These are phyloP conservation scores for Polytrichum commune DNA, from an alignment of 225 moss, liverwort and hornwort genomes.

Conservation along the genomic window DNA sequence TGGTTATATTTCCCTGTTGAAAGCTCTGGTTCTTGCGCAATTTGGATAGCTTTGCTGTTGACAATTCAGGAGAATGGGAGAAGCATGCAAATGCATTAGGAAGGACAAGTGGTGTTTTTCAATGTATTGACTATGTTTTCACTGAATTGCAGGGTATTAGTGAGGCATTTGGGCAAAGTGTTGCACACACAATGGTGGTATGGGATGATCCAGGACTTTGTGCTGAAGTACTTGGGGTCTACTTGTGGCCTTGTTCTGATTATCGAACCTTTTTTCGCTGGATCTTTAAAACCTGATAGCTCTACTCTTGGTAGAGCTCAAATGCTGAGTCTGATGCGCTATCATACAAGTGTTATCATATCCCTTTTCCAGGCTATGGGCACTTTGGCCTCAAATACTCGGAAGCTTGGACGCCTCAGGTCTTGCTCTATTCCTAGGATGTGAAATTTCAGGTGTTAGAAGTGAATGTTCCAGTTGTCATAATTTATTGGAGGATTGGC, in stretches of 20 bases:
- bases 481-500: too few species aligned
- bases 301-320: constrained; percentile 88
- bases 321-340: constrained; percentile 96
- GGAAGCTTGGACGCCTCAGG: constrained; percentile 93
- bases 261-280: constrained; percentile 92
- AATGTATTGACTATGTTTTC: background rate
- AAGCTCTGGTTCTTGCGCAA: too few species aligned
- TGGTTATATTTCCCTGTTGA: too few species aligned
- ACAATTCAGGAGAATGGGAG: too few species aligned
- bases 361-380: constrained; percentile 93
- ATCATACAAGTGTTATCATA: constrained; percentile 98
- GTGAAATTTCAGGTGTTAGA: too few species aligned
- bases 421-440: constrained; percentile 29
- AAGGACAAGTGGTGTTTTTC: too few species aligned
- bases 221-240: constrained; percentile 92
- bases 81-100: too few species aligned
- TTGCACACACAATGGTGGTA: constrained; percentile 99
- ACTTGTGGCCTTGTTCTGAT: constrained; percentile 98
- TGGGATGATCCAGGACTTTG: constrained; percentile 98
- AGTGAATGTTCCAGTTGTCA: too few species aligned
- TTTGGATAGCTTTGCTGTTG: too few species aligned
- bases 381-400: constrained; percentile 78
- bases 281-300: constrained; percentile 74
- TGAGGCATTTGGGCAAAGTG: constrained; percentile 76
- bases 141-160: constrained; percentile 53